Evolutionary conservation across 2,329 filamentous ascomycete genomes (phyloP), one percentile per base, ranked within the genome.

Genomic region (Stagonosporopsis chrysanthemi): DNA sequence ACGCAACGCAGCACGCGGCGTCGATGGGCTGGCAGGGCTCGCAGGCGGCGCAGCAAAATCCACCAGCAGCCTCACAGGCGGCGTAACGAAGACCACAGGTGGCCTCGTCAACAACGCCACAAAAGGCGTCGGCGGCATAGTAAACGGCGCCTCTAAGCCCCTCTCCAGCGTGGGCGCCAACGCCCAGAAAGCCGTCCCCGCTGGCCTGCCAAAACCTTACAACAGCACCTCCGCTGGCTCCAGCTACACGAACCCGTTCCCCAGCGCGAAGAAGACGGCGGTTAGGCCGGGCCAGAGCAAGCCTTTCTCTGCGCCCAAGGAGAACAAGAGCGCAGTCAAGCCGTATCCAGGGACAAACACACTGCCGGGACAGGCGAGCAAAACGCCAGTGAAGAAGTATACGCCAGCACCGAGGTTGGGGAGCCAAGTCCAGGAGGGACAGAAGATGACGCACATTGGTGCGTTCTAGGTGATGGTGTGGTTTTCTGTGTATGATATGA

Each of bases 271-370:
- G 52, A 74, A 71, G 52, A 61, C 68, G 0, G 54, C 69, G 2
- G 71, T 76, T 4, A 68, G 52, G 42, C 64, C 71, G 0, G 70
- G 67, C 1, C 57, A 63, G 28, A 62, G 61, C n/a, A 71, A 72
- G 49, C 66, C 70, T 0, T 73, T 74, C 29, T 62, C 59, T 3
- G 52, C 66, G 1, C 67, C 68, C 0, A 50, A 60, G 39, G 49
- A 39, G 4, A 55, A 61, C 40, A 58, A 59, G 6, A 19, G 23
- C 9, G 42, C 41, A 24, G 59, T 60, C 45, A 64, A 64, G 28
- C 54, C 69, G 38, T 74, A 75, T 55, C 69, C 72, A 0, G 73
- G 70, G 1, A 73, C 71, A 19, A 71, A 67, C 33, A 73, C 70
- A 29, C 39, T 69, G 44, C 69, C 70, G 0, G 70, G 72, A 1